Base-by-base conservation (phyloP, 2,329 filamentous ascomycete genomes). In the Cytospora mali region DNA sequence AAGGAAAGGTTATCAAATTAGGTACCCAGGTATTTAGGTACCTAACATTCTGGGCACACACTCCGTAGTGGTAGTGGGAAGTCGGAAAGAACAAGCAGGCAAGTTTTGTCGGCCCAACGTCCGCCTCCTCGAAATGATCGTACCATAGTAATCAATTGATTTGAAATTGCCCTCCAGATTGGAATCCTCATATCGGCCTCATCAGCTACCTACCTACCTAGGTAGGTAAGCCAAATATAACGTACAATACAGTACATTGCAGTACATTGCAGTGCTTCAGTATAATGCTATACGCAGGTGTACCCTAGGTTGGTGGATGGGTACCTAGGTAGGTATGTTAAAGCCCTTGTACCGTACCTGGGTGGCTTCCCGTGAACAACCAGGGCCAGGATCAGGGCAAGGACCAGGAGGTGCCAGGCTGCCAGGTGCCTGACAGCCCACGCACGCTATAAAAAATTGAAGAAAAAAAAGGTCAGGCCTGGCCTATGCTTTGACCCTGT, bases 341-440 rank as follows among this genome's bases (percentile, higher is more conserved):
- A 21, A 11, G 13, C 42, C 23, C 21, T 23, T 23, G n/a, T 59
- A 53, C 13, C 23, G 49, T 29, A 46, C n/a, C n/a, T n/a, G n/a
- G n/a, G n/a, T n/a, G n/a, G 27, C 18, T 51, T 51, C 50, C 39
- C 46, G 50, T 25, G 49, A 50, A 33, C 50, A 35, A 42, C 57
- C 57, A 59, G 49, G 46, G 31, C 55, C 55, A 33, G 53, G 25
- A 18, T 23, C 33, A n/a, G 53, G 54, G 35, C 25, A 13, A 23
- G 53, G 35, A 16, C 42, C 11, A 51, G 50, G 50, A 39, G 46
- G 31, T 33, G 57, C 33, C 57, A 46, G 57, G 52, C 33, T 31
- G 49, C 23, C 23, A 51, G 49, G 49, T 18, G 49, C 49, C 57
- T 59, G 50, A 49, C 49, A 59, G 49, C 49, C 57, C 57, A 21